Evolutionary conservation across 768 basidiomycete species (phyloP).

Genomic region (Lactarius sanguifluus): DNA sequence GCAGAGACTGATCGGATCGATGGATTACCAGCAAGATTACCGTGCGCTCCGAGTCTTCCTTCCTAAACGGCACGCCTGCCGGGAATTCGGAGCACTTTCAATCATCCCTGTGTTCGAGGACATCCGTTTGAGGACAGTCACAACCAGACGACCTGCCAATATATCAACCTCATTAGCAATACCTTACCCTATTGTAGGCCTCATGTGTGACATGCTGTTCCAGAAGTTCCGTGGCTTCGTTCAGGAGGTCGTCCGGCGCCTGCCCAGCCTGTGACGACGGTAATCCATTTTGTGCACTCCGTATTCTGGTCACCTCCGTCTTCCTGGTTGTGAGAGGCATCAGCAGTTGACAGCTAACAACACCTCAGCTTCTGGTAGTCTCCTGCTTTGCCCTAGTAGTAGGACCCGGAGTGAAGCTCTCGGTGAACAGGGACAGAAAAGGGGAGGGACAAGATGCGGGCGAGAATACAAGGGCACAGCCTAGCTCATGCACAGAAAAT

Average conservation of each 20-base stretch:
- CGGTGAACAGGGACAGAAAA: too few species aligned
- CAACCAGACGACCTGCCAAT: not conserved
- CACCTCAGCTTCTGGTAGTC: too few species aligned
- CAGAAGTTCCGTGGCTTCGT: constrained; percentile 4
- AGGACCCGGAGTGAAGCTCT: too few species aligned
- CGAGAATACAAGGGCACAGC: too few species aligned
- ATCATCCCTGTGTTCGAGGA: not conserved
- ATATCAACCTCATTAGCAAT: constrained; percentile 2
- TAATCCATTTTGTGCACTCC: too few species aligned
- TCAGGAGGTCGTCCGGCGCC: not conserved
- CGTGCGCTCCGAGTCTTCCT: not conserved
- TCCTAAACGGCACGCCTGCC: not conserved
- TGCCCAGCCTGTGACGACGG: not conserved
- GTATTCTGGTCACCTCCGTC: too few species aligned
- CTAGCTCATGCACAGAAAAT: too few species aligned
- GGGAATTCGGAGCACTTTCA: not conserved
- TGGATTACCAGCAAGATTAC: not conserved
- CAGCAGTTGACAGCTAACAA: too few species aligned
- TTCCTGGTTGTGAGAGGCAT: too few species aligned
- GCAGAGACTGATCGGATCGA: constrained; percentile 3
- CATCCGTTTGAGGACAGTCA: not conserved
- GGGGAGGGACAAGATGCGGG: too few species aligned
- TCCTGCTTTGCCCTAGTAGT: too few species aligned
- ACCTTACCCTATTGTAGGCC: constrained; percentile 4
- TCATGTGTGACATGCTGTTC: not conserved